Base-by-base conservation (phyloP, 495 filamentous ascomycete genomes). In the Hypoxylon fragiforme region DNA sequence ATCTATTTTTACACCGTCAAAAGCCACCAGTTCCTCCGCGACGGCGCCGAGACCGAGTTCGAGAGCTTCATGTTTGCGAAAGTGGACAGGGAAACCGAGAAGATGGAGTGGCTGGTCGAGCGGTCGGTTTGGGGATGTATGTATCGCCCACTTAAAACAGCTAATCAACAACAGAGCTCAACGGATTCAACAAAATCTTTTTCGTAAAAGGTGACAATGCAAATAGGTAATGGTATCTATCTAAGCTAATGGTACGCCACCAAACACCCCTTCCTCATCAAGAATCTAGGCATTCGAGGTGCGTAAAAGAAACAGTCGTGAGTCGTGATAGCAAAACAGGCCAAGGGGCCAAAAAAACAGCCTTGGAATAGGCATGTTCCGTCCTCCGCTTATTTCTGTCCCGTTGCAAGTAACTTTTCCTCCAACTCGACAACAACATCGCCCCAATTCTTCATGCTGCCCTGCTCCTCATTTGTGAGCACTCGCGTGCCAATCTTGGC, bases 341-440 rank as follows among this genome's bases (percentile, higher is more conserved):
- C n/a, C 19, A 14, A 24, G 26, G 26, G 4, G 16, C n/a, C 13
- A 15, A 12, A 36, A 24, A n/a, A 14, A 20, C 7, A n/a, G n/a
- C n/a, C n/a, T n/a, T n/a, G n/a, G n/a, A 22, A 3, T 8, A n/a
- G n/a, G 35, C 18, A 31, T 15, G 20, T 21, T 40, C 16, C 24
- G 22, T 8, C 7, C 6, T 12, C 18, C 2, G 14, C 24, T 50
- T 39, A 68, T 68, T 82, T 86, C 45, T 69, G 64, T 19, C 84
- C 84, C 50, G 73, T 77, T 0, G 75, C 78, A 61, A 81, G 60
- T 47, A 89, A 64, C 64, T 71, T 78, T 54, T 72, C 73, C 37
- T 77, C 70, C 49, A 88, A 64, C 60, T 85, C 84, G 48, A 73
- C 56, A 1, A 87, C 73, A 1, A 74, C 78, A 50, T 75, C 71